Percentiles rank a stretch among this genome's conserved stretches.
phyloP scores from a whole-genome alignment of 2,329 filamentous ascomycete genomes.

The Phialophora expanda region DNA sequence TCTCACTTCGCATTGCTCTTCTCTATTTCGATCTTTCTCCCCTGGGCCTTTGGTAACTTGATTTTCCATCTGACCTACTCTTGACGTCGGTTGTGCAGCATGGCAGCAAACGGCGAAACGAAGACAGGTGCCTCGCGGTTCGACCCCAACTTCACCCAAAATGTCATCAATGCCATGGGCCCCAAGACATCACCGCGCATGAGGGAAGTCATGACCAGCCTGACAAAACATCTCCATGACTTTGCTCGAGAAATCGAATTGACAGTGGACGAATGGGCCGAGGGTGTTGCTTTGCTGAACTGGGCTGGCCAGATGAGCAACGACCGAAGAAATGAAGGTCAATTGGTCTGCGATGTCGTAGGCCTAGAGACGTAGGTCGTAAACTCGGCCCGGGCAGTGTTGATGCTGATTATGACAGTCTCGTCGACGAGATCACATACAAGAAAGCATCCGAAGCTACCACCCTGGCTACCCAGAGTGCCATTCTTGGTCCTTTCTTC shows the following conservation, averaged over 20 bases:
- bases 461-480: slow-evolving; percentile 69
- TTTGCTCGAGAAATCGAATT: slow-evolving; percentile 64
- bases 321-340: slow-evolving; percentile 67
- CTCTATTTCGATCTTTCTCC: background rate
- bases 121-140: slow-evolving; percentile 40
- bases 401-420: slow-evolving; percentile 43
- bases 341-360: slow-evolving; percentile 63
- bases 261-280: slow-evolving; percentile 65
- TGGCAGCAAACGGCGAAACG: slow-evolving; percentile 23
- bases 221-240: slow-evolving; percentile 64
- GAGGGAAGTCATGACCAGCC: slow-evolving; percentile 62
- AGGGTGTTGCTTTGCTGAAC: slow-evolving; percentile 63
- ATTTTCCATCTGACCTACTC: background rate
- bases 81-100: background rate
- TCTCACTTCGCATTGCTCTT: background rate
- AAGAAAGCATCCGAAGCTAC: slow-evolving; percentile 61
- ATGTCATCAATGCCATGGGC: slow-evolving; percentile 75
- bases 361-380: slow-evolving; percentile 60
- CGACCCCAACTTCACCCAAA: slow-evolving; percentile 64
- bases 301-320: slow-evolving; percentile 68
- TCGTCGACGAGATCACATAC: slow-evolving; percentile 82
- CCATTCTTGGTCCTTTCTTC: slow-evolving; percentile 87
- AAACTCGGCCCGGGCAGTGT: background rate
- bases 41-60: background rate
- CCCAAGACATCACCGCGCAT: slow-evolving; percentile 71